phyloP scores from a whole-genome alignment of 306 rosid species.

The Prinsepia uniflora region DNA sequence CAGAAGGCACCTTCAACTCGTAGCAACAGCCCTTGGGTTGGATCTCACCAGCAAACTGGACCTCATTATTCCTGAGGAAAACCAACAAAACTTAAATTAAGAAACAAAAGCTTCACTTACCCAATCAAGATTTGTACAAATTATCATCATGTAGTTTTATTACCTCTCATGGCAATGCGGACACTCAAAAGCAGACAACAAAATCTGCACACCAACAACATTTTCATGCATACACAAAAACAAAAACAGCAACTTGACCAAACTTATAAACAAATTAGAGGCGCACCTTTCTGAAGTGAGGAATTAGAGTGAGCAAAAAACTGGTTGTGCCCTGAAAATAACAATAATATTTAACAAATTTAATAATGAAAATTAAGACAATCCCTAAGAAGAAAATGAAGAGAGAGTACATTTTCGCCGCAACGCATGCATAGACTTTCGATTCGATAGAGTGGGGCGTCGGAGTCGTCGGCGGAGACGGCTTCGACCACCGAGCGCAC shows the following conservation, averaged over 20 bases:
- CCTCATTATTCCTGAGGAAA: constrained; percentile 72
- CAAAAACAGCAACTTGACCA: not conserved
- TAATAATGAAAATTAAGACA: not conserved
- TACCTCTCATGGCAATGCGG: constrained; percentile 94
- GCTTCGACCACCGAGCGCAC: constrained; percentile 84
- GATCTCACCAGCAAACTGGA: constrained; percentile 96
- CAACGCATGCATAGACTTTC: constrained; percentile 98
- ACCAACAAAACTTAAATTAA: constrained; percentile 11
- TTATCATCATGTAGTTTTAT: constrained; percentile 18
- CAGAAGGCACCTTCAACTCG: constrained; percentile 52
- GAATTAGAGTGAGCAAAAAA: constrained; percentile 67
- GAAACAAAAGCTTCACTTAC: not conserved
- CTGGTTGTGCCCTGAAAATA: constrained; percentile 62
- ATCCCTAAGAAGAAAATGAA: not conserved
- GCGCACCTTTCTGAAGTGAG: constrained; percentile 80
- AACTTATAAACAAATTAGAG: not conserved
- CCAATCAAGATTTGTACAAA: not conserved
- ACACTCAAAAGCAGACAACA: constrained; percentile 89
- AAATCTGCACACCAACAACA: constrained; percentile 45
- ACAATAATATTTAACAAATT: not conserved
- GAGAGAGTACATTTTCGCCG: constrained; percentile 49
- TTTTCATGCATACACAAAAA: not conserved
- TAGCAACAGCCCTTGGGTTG: constrained; percentile 85
- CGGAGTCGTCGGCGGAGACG: constrained; percentile 56
- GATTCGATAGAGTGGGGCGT: constrained; percentile 61